These are phyloP conservation scores for Epichloe festucae DNA, from an alignment of 2,329 filamentous ascomycete genomes.

Conservation along the genomic window DNA sequence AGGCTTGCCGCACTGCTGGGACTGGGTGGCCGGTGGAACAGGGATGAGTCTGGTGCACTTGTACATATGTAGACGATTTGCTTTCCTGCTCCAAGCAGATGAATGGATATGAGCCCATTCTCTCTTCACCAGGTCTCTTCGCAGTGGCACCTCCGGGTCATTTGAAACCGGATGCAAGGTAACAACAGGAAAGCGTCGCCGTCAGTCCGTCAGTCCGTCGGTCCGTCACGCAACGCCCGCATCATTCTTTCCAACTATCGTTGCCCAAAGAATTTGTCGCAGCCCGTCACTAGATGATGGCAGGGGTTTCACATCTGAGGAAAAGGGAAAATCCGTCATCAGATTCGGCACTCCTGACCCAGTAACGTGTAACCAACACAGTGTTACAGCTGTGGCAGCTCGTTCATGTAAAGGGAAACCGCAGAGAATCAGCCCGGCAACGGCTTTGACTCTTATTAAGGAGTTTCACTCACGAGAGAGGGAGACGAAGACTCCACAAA, in stretches of 20 bases:
- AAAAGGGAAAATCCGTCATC: not conserved
- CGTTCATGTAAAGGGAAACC: not conserved
- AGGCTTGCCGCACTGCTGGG: slow-evolving; percentile 5
- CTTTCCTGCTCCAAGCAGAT: not conserved
- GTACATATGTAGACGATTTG: not conserved
- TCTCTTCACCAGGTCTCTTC: not conserved
- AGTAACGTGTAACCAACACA: not conserved
- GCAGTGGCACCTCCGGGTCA: not conserved
- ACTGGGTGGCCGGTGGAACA: not conserved
- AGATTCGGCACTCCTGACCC: not conserved
- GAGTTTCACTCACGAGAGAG: not conserved
- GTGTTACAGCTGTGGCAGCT: not conserved
- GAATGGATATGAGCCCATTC: not conserved
- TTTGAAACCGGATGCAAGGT: not conserved
- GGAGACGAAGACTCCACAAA: not conserved
- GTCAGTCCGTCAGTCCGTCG: not conserved
- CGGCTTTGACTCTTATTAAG: not conserved
- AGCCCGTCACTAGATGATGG: not conserved
- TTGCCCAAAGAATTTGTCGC: not conserved
- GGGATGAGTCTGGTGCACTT: not conserved
- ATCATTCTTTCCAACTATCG: not conserved
- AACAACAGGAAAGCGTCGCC: not conserved
- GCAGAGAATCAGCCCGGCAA: not conserved
- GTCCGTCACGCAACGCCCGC: not conserved
- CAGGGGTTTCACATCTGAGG: not conserved